phyloP scores from a whole-genome alignment of 2,329 filamentous ascomycete genomes.

The Pseudocercospora fuligena region DNA sequence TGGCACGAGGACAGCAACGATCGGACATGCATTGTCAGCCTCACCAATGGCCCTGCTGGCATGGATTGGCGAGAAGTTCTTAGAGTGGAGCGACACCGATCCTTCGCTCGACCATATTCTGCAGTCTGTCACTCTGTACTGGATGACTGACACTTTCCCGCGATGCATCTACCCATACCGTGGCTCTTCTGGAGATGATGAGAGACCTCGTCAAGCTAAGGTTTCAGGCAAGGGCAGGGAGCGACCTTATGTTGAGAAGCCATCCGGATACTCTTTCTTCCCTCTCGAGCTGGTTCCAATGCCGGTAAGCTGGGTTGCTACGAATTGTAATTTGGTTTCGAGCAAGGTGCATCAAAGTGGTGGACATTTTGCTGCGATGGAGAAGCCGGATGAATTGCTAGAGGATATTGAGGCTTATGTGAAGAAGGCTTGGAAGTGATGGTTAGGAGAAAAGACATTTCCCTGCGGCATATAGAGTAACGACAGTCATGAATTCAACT shows the following conservation, averaged over 20 bases:
- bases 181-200: constrained; percentile 26
- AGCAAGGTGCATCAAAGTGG: constrained; percentile 46
- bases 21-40: constrained; percentile 59
- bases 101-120: constrained; percentile 52
- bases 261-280: constrained; percentile 51
- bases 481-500: too few relatives aligned
- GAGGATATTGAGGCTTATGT: constrained; percentile 43
- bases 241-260: constrained; percentile 45
- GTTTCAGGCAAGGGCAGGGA: constrained; percentile 17
- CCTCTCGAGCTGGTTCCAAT: constrained; percentile 48
- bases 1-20: constrained; percentile 59
- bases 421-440: constrained; percentile 37
- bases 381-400: constrained; percentile 41
- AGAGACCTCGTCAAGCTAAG: constrained; percentile 26
- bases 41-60: constrained; percentile 62
- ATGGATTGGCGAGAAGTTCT: constrained; percentile 63
- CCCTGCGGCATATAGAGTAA: too few relatives aligned
- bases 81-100: constrained; percentile 56
- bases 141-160: constrained; percentile 57
- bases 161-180: constrained; percentile 57
- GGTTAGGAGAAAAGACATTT: not conserved
- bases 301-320: constrained; percentile 44
- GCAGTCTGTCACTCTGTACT: constrained; percentile 57
- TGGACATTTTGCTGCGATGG: constrained; percentile 44
- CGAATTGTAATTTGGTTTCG: constrained; percentile 44